Conservation (phyloP, 2,329 filamentous ascomycete genomes). For the Chaetomiaceae sp. region DNA sequence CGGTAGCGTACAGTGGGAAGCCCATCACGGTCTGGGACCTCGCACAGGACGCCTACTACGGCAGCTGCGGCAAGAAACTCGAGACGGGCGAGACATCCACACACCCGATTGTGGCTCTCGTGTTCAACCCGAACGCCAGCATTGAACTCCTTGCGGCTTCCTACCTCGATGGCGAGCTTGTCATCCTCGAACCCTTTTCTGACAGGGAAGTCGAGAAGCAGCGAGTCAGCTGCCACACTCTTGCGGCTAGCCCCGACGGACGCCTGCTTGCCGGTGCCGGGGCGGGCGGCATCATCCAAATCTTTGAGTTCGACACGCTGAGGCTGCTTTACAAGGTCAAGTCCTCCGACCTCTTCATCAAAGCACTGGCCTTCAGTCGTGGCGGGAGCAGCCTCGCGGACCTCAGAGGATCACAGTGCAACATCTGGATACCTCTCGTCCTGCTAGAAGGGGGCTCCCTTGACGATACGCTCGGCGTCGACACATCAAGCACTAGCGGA, state of each 20-base stretch:
- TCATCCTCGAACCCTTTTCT: conserved; percentile 29
- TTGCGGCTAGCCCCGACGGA: conserved; percentile 31
- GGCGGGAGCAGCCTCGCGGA: not conserved
- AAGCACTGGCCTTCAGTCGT: conserved; percentile 2
- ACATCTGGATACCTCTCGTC: conserved; percentile 5
- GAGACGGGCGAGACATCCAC: conserved; percentile 30
- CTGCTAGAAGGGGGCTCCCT: not conserved
- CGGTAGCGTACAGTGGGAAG: conserved; percentile 16
- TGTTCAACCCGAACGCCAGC: conserved; percentile 34
- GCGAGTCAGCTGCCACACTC: conserved; percentile 29
- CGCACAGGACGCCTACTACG: conserved; percentile 29
- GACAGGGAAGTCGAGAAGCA: conserved; percentile 26
- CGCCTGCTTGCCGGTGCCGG: conserved; percentile 29
- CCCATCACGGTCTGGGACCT: conserved; percentile 36
- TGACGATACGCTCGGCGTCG: conserved; percentile 4
- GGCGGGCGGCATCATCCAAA: conserved; percentile 26
- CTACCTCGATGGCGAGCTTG: conserved; percentile 33
- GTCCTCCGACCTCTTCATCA: not conserved
- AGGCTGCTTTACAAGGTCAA: conserved; percentile 2
- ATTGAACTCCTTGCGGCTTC: conserved; percentile 30
- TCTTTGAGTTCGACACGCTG: conserved; percentile 22
- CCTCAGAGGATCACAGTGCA: conserved; percentile 6
- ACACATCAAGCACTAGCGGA: conserved; percentile 1
- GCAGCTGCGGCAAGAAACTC: conserved; percentile 34
- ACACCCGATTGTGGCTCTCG: conserved; percentile 21